Evolutionary conservation across 495 filamentous ascomycete genomes (phyloP).

Genomic region (Penicillium diatomitis): DNA sequence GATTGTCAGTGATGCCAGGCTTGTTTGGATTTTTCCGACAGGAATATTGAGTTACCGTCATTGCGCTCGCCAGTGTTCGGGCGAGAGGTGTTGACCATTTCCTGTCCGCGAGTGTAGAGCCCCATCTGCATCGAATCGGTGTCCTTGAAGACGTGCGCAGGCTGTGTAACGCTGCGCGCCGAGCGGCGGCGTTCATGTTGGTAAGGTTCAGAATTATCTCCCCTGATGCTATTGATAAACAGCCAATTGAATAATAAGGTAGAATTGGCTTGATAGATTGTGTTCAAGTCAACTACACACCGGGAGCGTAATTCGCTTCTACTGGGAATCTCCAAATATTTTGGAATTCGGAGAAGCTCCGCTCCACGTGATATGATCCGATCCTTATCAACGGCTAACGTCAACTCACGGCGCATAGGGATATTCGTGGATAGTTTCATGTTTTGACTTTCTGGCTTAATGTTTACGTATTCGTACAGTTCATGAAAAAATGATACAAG

Average conservation of each 20-base stretch:
- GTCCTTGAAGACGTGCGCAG: constrained; percentile 16
- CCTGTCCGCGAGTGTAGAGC: constrained; percentile 30
- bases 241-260: too few species aligned
- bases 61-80: constrained; percentile 71
- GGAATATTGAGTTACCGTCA: constrained; percentile 45
- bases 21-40: background rate
- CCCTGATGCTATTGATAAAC: too few species aligned
- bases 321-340: background rate
- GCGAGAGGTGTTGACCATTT: constrained; percentile 88
- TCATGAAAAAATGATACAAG: constrained; percentile 9
- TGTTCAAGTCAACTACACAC: too few species aligned
- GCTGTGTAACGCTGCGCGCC: constrained; percentile 26
- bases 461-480: constrained; percentile 16
- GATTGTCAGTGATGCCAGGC: background rate
- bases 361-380: constrained; percentile 22
- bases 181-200: constrained; percentile 26
- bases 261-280: too few species aligned
- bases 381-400: constrained; percentile 12
- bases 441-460: background rate
- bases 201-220: background rate
- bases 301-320: too few species aligned
- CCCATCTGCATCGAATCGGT: constrained; percentile 19
- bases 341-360: constrained; percentile 23
- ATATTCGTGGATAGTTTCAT: background rate
- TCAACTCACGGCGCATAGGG: background rate